A percentile compares a stretch with the other conserved stretches of the same genome.
Evolutionary conservation across 148 eudicot species (phyloP).

Genomic region (Amaranthus palmeri): DNA sequence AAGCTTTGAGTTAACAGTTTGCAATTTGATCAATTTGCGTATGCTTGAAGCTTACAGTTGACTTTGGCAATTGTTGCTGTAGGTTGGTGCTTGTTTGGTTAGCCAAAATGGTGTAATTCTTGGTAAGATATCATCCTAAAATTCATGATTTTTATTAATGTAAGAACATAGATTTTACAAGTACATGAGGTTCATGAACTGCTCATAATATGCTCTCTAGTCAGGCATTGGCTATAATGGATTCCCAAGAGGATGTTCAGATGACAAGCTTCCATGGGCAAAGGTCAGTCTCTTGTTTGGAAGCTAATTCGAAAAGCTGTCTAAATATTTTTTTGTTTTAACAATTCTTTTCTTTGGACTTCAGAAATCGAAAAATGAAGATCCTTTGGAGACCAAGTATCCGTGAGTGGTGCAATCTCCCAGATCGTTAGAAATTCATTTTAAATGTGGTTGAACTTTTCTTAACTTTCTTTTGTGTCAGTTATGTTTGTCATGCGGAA

Average conservation of each 20-base stretch:
- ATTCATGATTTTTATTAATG: conserved; percentile 1
- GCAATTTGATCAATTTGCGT: no score
- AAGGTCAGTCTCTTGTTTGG: conserved; percentile 44
- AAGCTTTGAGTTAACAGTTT: no score
- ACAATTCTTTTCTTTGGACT: conserved; percentile 4
- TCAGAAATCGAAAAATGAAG: conserved; percentile 76
- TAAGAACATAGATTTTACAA: not conserved
- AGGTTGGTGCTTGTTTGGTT: conserved; percentile 89
- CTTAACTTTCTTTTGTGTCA: conserved; percentile 22
- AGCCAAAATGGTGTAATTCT: conserved; percentile 73
- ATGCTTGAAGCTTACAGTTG: not conserved
- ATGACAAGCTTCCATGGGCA: conserved; percentile 94
- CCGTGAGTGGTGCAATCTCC: conserved; percentile 54
- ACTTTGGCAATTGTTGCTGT: not conserved
- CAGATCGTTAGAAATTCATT: not conserved
- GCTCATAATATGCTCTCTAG: conserved; percentile 18
- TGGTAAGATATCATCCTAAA: conserved; percentile 38
- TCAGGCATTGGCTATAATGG: conserved; percentile 97
- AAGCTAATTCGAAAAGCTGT: not conserved
- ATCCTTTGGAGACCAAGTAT: conserved; percentile 86
- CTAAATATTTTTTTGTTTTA: not conserved
- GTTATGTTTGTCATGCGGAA: conserved; percentile 98
- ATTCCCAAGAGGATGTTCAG: conserved; percentile 92
- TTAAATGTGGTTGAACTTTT: not conserved
- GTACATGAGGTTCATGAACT: conserved; percentile 4